A percentile compares a stretch with the other conserved stretches of the same genome.
These are phyloP conservation scores for Carex kokanica DNA, from an alignment of 176 grass and related monocot species.

Conservation along the genomic window DNA sequence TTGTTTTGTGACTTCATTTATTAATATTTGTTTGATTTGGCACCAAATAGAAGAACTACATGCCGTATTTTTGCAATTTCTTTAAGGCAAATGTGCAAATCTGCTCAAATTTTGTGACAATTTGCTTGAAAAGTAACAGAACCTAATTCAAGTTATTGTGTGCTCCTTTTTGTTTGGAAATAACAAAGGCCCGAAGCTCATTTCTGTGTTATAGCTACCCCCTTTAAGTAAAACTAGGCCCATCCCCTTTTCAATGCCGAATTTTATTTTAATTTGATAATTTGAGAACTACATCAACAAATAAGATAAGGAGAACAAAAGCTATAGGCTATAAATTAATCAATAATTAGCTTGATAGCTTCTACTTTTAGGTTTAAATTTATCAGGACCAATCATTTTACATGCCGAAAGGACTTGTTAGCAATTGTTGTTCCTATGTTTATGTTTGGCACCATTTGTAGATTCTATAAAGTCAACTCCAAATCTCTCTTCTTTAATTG, in stretches of 20 bases:
- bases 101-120: background rate
- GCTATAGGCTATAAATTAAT: background rate
- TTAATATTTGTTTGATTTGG: conserved; percentile 2
- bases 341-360: conserved; percentile 3
- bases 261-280: background rate
- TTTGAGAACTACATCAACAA: background rate
- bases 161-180: background rate
- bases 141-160: background rate
- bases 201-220: background rate
- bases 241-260: background rate
- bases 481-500: conserved; percentile 5
- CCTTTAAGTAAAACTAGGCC: background rate
- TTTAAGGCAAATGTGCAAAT: background rate
- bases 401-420: background rate
- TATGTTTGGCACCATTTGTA: background rate
- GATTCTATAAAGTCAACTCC: background rate
- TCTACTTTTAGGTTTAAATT: background rate
- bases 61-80: background rate
- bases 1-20: background rate
- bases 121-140: background rate
- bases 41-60: background rate
- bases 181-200: background rate
- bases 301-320: background rate
- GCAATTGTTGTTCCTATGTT: background rate
- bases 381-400: background rate